Percentiles rank a stretch among this genome's conserved stretches.
Conservation (phyloP, 306 rosid species). For the Gastrolobium villosum region DNA sequence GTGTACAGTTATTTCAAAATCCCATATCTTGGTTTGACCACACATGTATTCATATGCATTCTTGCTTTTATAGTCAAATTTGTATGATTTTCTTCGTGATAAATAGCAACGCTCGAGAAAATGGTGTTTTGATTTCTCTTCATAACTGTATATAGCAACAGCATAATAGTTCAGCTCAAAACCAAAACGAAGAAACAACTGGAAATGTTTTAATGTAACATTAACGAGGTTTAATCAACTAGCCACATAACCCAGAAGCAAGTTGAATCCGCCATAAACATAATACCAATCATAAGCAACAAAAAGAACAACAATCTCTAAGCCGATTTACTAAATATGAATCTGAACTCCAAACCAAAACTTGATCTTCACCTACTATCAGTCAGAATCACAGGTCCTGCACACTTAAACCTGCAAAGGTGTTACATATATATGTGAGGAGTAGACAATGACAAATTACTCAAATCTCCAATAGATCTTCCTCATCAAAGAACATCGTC, state of each 20-base stretch:
- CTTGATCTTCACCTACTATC: constrained; percentile 1
- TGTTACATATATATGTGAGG: background rate
- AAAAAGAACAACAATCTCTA: constrained; percentile 5
- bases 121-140: background rate
- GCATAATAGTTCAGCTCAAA: background rate
- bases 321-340: background rate
- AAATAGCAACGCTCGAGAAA: background rate
- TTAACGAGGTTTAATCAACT: background rate
- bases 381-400: constrained; percentile 69
- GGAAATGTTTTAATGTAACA: constrained; percentile 9
- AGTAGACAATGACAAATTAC: background rate
- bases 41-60: background rate
- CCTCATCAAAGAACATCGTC: background rate
- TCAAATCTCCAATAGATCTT: background rate
- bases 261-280: background rate
- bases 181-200: constrained; percentile 5
- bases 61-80: background rate
- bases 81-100: background rate
- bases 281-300: background rate
- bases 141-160: background rate
- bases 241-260: background rate
- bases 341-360: constrained; percentile 21
- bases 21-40: background rate
- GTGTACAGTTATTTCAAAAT: background rate
- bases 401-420: constrained; percentile 76